Conservation (phyloP, 768 basidiomycete species). For the Pulveroboletus ravenelii region DNA sequence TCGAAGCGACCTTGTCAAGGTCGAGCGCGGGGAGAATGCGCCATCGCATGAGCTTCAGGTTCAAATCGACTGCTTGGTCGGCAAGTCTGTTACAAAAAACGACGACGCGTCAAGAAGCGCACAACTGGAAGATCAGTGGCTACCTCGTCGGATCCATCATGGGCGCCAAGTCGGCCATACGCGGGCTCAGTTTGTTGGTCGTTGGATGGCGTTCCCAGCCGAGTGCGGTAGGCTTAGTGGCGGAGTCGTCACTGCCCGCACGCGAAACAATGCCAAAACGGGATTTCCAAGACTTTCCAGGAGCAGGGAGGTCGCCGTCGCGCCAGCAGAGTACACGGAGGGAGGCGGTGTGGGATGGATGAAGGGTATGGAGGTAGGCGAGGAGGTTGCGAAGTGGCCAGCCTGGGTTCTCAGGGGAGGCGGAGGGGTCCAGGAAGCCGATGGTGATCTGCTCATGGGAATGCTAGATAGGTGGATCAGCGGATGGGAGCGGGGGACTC, state of each 20-base stretch:
- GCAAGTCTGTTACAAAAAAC: constrained; percentile 55
- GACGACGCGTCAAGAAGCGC: neutral
- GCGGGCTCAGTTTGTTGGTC: constrained; percentile 79
- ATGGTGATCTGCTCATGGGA: constrained; percentile 40
- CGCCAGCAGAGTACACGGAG: constrained; percentile 77
- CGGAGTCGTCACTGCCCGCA: constrained; percentile 14
- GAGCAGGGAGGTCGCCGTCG: constrained; percentile 47
- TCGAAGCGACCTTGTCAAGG: constrained; percentile 78
- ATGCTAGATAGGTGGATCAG: constrained; percentile 16
- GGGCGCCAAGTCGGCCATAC: constrained; percentile 85
- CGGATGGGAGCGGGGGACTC: constrained; percentile 15
- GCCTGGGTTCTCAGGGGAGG: constrained; percentile 66
- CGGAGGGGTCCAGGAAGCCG: constrained; percentile 82
- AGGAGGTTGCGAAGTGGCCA: constrained; percentile 95
- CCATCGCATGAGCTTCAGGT: constrained; percentile 98
- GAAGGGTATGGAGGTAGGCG: constrained; percentile 63
- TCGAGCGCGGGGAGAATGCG: constrained; percentile 86
- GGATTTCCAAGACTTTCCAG: constrained; percentile 51
- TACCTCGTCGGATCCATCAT: constrained; percentile 93
- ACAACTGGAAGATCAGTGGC: neutral
- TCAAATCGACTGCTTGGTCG: constrained; percentile 95
- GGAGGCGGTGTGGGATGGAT: constrained; percentile 44
- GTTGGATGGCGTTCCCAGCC: constrained; percentile 93
- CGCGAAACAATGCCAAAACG: constrained; percentile 49
- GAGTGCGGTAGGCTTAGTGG: constrained; percentile 56